phyloP scores from a whole-genome alignment of 805 yeast species.

The Myxozyma geophila region DNA sequence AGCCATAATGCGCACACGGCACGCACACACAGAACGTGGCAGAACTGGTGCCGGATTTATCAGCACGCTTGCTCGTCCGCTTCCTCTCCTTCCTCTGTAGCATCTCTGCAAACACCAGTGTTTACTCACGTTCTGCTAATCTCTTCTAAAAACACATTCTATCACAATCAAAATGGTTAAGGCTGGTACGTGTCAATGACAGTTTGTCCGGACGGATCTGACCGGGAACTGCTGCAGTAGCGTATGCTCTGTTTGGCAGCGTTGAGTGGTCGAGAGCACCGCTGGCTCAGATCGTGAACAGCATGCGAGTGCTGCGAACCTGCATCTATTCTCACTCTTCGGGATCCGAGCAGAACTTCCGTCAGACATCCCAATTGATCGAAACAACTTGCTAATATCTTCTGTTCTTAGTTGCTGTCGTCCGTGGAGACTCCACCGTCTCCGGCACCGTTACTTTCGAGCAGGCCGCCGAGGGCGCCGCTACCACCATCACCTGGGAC shows the following conservation, averaged over 20 bases:
- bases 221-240: too few species aligned
- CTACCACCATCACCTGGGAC: conserved; percentile 87
- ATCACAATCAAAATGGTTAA: conserved; percentile 55
- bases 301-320: too few species aligned
- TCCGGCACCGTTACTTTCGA: conserved; percentile 86
- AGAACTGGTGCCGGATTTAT: too few species aligned
- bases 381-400: conserved; percentile 3
- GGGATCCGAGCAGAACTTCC: not conserved
- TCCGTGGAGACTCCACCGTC: conserved; percentile 93
- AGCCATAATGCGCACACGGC: too few species aligned
- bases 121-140: not conserved
- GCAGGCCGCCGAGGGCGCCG: conserved; percentile 76
- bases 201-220: conserved; percentile 1
- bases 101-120: not conserved
- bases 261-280: too few species aligned
- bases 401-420: conserved; percentile 74
- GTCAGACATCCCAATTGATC: not conserved
- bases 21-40: too few species aligned
- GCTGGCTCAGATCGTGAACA: too few species aligned
- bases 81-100: not conserved
- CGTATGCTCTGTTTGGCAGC: too few species aligned
- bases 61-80: too few species aligned
- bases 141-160: not conserved
- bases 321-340: not conserved
- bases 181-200: conserved; percentile 59